Evolutionary conservation across 1,139 yeast species (phyloP).

Genomic region (Nadsonia starkeyi-henricii): DNA sequence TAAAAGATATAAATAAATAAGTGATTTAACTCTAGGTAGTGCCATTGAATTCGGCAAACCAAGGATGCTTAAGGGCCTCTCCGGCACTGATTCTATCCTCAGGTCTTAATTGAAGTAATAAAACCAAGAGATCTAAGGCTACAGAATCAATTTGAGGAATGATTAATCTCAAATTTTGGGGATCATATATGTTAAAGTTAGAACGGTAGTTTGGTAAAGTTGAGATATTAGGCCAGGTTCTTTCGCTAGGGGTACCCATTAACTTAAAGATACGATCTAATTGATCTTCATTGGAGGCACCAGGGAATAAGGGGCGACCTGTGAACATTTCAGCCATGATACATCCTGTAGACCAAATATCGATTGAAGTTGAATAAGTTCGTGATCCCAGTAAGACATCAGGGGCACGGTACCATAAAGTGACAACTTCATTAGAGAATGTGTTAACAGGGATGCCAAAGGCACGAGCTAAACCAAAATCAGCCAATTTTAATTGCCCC

Average conservation of each 20-base stretch:
- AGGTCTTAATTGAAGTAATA: constrained; percentile 81
- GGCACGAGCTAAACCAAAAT: constrained; percentile 94
- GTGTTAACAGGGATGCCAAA: constrained; percentile 97
- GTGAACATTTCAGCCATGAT: constrained; percentile 96
- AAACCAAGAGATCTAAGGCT: constrained; percentile 65
- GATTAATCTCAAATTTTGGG: constrained; percentile 68
- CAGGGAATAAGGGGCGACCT: constrained; percentile 95
- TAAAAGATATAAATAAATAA: not conserved
- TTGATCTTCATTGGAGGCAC: constrained; percentile 92
- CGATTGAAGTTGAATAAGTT: constrained; percentile 90
- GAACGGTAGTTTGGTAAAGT: constrained; percentile 73
- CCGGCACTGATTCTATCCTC: constrained; percentile 83
- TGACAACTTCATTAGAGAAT: constrained; percentile 92
- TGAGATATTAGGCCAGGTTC: constrained; percentile 91
- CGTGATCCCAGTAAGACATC: constrained; percentile 92
- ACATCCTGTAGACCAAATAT: constrained; percentile 98
- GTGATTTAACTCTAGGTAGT: not conserved
- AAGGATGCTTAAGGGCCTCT: constrained; percentile 86
- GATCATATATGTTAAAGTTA: constrained; percentile 64
- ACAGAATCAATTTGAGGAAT: constrained; percentile 66
- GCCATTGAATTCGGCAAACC: constrained; percentile 61
- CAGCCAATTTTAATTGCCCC: constrained; percentile 91
- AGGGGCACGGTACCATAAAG: constrained; percentile 97
- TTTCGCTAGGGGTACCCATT: constrained; percentile 94
- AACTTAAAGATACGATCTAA: constrained; percentile 72